phyloP scores from a whole-genome alignment of 352 stramenopile species.

The Globisporangium canariense region DNA sequence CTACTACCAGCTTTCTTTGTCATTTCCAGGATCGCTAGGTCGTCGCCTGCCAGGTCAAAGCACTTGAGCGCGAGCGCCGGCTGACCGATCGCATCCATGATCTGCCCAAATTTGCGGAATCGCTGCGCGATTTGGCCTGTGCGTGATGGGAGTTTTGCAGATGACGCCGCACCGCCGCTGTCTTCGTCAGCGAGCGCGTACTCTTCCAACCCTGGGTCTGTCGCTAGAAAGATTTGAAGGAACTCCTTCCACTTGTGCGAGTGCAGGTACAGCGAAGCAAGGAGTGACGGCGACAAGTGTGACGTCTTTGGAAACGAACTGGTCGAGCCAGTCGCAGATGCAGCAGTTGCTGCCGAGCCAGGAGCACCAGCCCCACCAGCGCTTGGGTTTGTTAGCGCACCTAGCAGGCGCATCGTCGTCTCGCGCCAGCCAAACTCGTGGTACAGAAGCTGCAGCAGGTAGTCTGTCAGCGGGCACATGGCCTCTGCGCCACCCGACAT shows the following conservation, averaged over 20 bases:
- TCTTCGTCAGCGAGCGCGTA: slow-evolving; percentile 57
- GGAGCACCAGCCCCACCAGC: slow-evolving; percentile 10
- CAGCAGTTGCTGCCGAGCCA: neutral
- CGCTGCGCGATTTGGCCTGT: slow-evolving; percentile 32
- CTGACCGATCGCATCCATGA: slow-evolving; percentile 56
- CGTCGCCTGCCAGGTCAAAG: slow-evolving; percentile 68
- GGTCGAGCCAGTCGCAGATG: slow-evolving; percentile 4
- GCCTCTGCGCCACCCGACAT: slow-evolving; percentile 37
- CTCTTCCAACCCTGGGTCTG: slow-evolving; percentile 62
- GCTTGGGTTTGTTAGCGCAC: slow-evolving; percentile 29
- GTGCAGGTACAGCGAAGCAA: slow-evolving; percentile 53
- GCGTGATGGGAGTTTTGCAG: slow-evolving; percentile 62
- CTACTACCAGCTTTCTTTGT: slow-evolving; percentile 23
- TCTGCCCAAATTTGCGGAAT: slow-evolving; percentile 37
- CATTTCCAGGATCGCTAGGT: slow-evolving; percentile 56
- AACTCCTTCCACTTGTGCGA: slow-evolving; percentile 55
- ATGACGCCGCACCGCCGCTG: slow-evolving; percentile 11
- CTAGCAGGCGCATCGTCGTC: slow-evolving; percentile 41
- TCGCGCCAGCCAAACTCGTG: slow-evolving; percentile 60
- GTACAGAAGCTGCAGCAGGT: slow-evolving; percentile 40
- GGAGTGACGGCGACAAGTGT: slow-evolving; percentile 31
- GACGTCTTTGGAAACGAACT: slow-evolving; percentile 44
- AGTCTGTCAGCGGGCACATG: slow-evolving; percentile 43
- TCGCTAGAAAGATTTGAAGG: slow-evolving; percentile 40
- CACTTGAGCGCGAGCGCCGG: slow-evolving; percentile 51